Percentiles rank a stretch among this genome's conserved stretches.
phyloP scores from a whole-genome alignment of 352 stramenopile species.

The Phytophthora tentaculata region DNA sequence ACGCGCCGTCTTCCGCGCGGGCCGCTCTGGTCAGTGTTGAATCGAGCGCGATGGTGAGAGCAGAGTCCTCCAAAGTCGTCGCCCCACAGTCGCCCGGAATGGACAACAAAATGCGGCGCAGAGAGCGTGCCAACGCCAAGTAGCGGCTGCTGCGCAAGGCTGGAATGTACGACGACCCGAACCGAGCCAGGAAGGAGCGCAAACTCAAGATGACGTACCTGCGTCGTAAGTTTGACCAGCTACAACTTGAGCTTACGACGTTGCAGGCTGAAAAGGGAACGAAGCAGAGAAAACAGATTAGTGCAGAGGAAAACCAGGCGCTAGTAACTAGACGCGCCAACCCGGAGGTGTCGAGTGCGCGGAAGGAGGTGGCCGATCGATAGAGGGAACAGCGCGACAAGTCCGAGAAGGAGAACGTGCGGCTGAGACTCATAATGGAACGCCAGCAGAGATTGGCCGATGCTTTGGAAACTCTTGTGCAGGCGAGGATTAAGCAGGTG shows the following conservation, averaged over 20 bases:
- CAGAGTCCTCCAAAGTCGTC: neutral
- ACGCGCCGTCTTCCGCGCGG: neutral
- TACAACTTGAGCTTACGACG: conserved; percentile 41
- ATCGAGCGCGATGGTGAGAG: too few species aligned
- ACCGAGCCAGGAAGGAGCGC: conserved; percentile 48
- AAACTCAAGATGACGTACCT: conserved; percentile 50
- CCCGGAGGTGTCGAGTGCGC: conserved; percentile 28
- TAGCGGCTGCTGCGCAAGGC: conserved; percentile 32
- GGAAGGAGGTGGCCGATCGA: conserved; percentile 33
- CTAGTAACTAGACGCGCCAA: conserved; percentile 7
- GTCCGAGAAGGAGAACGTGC: conserved; percentile 44
- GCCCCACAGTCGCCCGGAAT: neutral
- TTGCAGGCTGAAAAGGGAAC: conserved; percentile 11
- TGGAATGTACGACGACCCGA: conserved; percentile 40
- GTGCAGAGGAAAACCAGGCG: neutral
- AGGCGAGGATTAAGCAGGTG: conserved; percentile 36
- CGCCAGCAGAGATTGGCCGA: conserved; percentile 43
- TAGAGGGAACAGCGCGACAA: conserved; percentile 40
- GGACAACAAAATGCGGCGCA: conserved; percentile 22
- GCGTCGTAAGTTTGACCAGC: conserved; percentile 37
- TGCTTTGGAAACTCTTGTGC: too few species aligned
- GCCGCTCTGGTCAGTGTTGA: too few species aligned
- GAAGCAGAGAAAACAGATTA: neutral
- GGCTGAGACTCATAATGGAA: conserved; percentile 40
- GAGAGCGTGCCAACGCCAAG: conserved; percentile 27